These are phyloP conservation scores for Starmerella apis DNA, from an alignment of 805 yeast genomes.

Conservation along the genomic window DNA sequence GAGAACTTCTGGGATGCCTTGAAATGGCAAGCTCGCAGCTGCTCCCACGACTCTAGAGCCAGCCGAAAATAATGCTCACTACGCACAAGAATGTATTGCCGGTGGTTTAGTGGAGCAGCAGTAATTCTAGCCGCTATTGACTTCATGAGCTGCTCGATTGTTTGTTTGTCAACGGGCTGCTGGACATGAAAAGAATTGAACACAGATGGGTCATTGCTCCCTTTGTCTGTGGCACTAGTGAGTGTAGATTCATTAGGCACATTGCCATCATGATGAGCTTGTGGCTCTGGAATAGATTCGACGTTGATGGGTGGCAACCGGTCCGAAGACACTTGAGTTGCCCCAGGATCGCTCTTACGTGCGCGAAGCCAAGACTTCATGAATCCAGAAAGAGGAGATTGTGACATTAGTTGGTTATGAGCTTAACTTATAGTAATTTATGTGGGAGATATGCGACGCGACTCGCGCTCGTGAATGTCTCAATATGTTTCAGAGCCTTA, in stretches of 20 bases:
- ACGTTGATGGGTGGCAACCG: neutral
- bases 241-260: neutral
- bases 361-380: conserved; percentile 7
- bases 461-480: neutral
- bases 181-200: neutral
- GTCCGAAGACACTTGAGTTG: neutral
- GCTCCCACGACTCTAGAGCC: conserved; percentile 16
- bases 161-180: neutral
- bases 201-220: neutral
- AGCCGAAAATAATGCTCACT: conserved; percentile 21
- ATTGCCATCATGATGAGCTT: neutral
- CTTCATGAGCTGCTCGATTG: neutral
- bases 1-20: conserved; percentile 18
- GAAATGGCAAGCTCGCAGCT: conserved; percentile 18
- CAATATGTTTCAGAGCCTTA: neutral
- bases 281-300: neutral
- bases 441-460: neutral
- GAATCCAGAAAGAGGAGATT: neutral
- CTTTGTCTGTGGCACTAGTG: neutral
- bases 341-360: neutral
- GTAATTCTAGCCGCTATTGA: neutral
- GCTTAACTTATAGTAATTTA: neutral
- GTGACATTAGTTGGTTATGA: neutral
- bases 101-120: neutral
- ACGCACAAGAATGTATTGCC: conserved; percentile 8